Conservation (phyloP, 345 rosid species). For the Euphorbia tirucalli region DNA sequence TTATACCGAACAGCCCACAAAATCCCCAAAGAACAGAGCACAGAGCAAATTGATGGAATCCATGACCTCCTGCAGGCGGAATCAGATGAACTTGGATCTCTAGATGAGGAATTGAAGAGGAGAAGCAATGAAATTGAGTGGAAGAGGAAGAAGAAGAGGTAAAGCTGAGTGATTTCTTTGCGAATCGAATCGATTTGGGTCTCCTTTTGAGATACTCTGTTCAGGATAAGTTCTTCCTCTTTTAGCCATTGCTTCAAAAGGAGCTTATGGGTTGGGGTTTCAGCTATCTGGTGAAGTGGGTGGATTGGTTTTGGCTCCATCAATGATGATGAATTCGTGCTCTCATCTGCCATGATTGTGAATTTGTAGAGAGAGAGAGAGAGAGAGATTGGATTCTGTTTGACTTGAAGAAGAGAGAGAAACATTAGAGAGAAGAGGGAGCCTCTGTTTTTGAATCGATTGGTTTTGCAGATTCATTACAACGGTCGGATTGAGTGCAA, state of each 20-base stretch:
- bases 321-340: slow-evolving; percentile 42
- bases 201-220: slow-evolving; percentile 69
- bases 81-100: slow-evolving; percentile 1
- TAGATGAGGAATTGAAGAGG: slow-evolving; percentile 67
- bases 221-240: slow-evolving; percentile 83
- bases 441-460: slow-evolving; percentile 14
- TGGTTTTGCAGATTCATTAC: neutral
- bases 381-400: neutral
- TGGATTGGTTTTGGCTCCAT: slow-evolving; percentile 52
- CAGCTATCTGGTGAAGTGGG: slow-evolving; percentile 90
- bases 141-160: slow-evolving; percentile 85
- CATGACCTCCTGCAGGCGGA: slow-evolving; percentile 58
- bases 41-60: slow-evolving; percentile 76
- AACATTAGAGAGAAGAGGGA: neutral
- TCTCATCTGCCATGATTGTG: slow-evolving; percentile 43
- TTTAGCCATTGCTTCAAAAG: slow-evolving; percentile 94
- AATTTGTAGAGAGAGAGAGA: slow-evolving; percentile 6
- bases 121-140: slow-evolving; percentile 71
- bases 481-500: slow-evolving; percentile 32
- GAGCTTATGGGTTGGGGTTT: slow-evolving; percentile 88
- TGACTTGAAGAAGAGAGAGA: slow-evolving; percentile 11
- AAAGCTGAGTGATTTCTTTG: slow-evolving; percentile 71
- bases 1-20: slow-evolving; percentile 88
- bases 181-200: slow-evolving; percentile 74
- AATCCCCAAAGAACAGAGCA: slow-evolving; percentile 66